These are phyloP conservation scores for Serendipita vermifera DNA, from an alignment of 768 basidiomycete genomes.

Conservation along the genomic window DNA sequence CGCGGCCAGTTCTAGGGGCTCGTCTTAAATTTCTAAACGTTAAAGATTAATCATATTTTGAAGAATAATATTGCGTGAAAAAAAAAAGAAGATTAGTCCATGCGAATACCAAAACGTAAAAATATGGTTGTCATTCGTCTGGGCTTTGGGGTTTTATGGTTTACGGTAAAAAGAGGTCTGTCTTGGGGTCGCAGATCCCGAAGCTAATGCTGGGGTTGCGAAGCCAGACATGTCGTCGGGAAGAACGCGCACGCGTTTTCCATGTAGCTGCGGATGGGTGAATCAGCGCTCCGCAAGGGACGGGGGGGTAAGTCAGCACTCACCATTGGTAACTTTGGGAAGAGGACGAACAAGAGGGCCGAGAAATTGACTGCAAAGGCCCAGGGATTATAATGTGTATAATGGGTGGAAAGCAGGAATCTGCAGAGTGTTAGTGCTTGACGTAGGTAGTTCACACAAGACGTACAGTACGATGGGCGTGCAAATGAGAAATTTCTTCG, in stretches of 20 bases:
- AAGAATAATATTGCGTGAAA: too few relatives aligned
- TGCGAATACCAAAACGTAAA: too few relatives aligned
- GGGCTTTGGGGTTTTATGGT: too few relatives aligned
- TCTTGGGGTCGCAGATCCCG: neutral
- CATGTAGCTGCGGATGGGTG: slow-evolving; percentile 2
- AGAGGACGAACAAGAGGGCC: slow-evolving; percentile 62
- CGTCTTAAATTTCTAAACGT: too few relatives aligned
- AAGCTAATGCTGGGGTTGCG: neutral
- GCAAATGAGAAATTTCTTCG: slow-evolving; percentile 91
- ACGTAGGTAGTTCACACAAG: neutral
- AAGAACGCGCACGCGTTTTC: slow-evolving; percentile 6
- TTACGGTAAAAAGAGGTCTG: slow-evolving; percentile 8
- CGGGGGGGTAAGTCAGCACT: slow-evolving; percentile 18
- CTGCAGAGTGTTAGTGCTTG: slow-evolving; percentile 29
- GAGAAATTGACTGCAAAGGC: slow-evolving; percentile 83
- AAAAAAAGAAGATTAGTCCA: too few relatives aligned
- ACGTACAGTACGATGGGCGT: slow-evolving; percentile 82
- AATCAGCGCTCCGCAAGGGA: neutral
- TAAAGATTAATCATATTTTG: too few relatives aligned
- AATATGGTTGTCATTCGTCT: too few relatives aligned
- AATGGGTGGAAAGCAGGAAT: slow-evolving; percentile 94
- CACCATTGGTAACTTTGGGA: slow-evolving; percentile 94
- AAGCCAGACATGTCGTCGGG: slow-evolving; percentile 2
- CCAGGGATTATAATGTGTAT: slow-evolving; percentile 93
- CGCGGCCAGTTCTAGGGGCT: too few relatives aligned